Base-by-base conservation (phyloP, 352 stramenopile species). In the Globisporangium iwayamae region DNA sequence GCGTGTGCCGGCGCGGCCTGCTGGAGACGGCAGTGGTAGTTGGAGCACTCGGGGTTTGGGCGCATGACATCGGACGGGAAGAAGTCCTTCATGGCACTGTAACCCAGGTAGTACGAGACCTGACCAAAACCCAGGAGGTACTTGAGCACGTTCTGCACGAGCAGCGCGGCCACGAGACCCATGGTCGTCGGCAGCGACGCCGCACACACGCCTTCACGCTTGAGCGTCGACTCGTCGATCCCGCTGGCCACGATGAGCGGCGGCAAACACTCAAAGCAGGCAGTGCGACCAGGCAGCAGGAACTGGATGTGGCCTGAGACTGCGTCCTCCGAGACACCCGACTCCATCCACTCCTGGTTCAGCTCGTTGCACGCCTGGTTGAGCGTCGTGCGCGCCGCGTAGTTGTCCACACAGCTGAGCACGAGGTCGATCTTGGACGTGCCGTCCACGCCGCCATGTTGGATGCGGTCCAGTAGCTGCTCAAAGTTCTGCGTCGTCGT, bases 401-500 rank as follows among this genome's bases (percentile, higher is more conserved):
- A 97, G 68, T 97, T 97, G 79, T 97, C 89, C 41, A 97, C 89
- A 62, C 89, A 97, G 63, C 81, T 93, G 22, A 97, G 76, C 46
- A 97, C 87, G 18, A 97, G 61, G 64, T 96, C 84, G 34, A 96
- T 75, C 30, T 78, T 78, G 32, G 74, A 78, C 45, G 50, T 56
- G 30, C 71, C 75, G 46, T 91, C 76, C 8, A 95, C 66, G 16
- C 81, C 75, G 39, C 89, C 87, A 61, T 88, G 73, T n/a, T 77
- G 69, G 11, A 96, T 81, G 39, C 85, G 75, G 60, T 94, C 81
- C 53, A 93, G 57, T 22, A 96, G 74, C 59, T 95, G 80, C 62
- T 94, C 81, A 70, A 95, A 97, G 69, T 93, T 93, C 62, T 65
- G 60, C 18, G 87, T 89, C 8, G 81, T 91, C 14, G 89, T 96